Evolutionary conservation across 805 yeast species (phyloP).

Genomic region (Zygosaccharomyces kombuchaensis): DNA sequence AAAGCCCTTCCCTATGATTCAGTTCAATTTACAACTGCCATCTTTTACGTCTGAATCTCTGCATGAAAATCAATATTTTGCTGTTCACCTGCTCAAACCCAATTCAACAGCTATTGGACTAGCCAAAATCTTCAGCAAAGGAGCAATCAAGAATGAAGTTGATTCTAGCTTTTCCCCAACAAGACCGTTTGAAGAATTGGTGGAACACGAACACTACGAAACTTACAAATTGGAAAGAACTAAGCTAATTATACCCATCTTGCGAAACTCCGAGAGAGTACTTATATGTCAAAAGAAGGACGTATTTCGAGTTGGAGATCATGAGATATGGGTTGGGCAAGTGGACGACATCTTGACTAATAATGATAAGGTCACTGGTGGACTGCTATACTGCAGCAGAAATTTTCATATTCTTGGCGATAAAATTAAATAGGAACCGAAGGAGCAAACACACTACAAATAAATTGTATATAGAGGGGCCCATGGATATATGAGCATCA

Average conservation of each 20-base stretch:
- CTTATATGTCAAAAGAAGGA: slow-evolving; percentile 55
- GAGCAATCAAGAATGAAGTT: slow-evolving; percentile 36
- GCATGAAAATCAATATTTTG: slow-evolving; percentile 55
- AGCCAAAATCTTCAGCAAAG: slow-evolving; percentile 64
- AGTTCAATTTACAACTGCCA: slow-evolving; percentile 83
- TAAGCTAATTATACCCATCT: slow-evolving; percentile 46
- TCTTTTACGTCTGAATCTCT: slow-evolving; percentile 70
- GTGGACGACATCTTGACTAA: slow-evolving; percentile 52
- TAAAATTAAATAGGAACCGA: slow-evolving; percentile 15
- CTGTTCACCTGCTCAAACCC: slow-evolving; percentile 74
- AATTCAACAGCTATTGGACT: slow-evolving; percentile 47
- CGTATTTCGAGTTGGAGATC: slow-evolving; percentile 65
- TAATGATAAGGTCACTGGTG: slow-evolving; percentile 46
- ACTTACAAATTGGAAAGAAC: slow-evolving; percentile 24
- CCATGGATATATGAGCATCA: not conserved
- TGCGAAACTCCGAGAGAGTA: slow-evolving; percentile 54
- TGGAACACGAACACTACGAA: slow-evolving; percentile 33
- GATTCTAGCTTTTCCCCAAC: slow-evolving; percentile 34
- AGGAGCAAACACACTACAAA: not conserved
- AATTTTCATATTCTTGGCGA: slow-evolving; percentile 51
- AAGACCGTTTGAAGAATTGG: slow-evolving; percentile 51
- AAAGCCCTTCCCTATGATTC: slow-evolving; percentile 70
- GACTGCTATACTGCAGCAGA: slow-evolving; percentile 61
- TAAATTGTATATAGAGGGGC: not conserved
- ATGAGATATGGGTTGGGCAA: slow-evolving; percentile 85